Evolutionary conservation across 2,329 filamentous ascomycete species (phyloP).

Genomic region (Bipolaris zeicola): DNA sequence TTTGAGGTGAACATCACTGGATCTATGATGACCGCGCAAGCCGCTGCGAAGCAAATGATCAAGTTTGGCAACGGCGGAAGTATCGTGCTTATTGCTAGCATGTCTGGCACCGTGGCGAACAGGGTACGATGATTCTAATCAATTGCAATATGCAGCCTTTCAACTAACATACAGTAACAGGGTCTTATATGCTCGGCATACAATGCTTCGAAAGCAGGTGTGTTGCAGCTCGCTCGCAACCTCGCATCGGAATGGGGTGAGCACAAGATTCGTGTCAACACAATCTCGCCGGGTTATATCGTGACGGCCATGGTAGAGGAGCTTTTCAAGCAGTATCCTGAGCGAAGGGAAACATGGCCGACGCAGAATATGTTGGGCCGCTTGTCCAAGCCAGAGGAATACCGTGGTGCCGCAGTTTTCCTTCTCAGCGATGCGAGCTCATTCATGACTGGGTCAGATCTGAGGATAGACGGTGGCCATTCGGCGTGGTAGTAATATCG

Average conservation of each 20-base stretch:
- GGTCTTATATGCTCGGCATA: conserved; percentile 72
- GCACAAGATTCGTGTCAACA: conserved; percentile 78
- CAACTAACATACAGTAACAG: conserved; percentile 45
- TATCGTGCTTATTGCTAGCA: conserved; percentile 67
- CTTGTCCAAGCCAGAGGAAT: conserved; percentile 44
- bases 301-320: conserved; percentile 82
- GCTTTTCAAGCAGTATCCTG: conserved; percentile 77
- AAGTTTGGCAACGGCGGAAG: conserved; percentile 64
- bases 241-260: conserved; percentile 75
- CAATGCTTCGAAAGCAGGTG: conserved; percentile 76
- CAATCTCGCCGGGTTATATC: conserved; percentile 80
- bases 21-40: conserved; percentile 67
- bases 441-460: conserved; percentile 49
- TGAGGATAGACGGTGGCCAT: conserved; percentile 50
- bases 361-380: conserved; percentile 80
- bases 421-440: conserved; percentile 49
- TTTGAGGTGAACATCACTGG: conserved; percentile 67
- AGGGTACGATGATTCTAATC: conserved; percentile 56
- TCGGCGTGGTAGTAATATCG: conserved; percentile 40
- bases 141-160: neutral
- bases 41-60: conserved; percentile 69
- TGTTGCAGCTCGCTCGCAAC: conserved; percentile 72
- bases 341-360: conserved; percentile 70
- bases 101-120: conserved; percentile 67
- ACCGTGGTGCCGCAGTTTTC: conserved; percentile 48